Evolutionary conservation across 169 alveolate species (phyloP).

Genomic region (Eimeria mitis): DNA sequence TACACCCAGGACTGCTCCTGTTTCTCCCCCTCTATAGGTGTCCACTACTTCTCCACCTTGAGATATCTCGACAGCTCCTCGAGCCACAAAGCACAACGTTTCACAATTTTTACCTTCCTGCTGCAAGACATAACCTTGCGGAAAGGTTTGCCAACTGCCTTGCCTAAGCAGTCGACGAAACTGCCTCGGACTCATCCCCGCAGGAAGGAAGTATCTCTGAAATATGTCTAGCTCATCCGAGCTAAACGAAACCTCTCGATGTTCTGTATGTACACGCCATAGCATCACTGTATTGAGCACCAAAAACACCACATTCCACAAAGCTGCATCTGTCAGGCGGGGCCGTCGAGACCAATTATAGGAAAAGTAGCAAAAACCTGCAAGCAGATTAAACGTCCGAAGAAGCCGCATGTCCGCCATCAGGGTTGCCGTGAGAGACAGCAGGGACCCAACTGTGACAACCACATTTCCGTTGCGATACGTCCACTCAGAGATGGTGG

Average conservation of each 20-base stretch:
- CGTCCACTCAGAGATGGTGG: slow-evolving; percentile 57
- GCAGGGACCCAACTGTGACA: slow-evolving; percentile 73
- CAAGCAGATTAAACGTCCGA: slow-evolving; percentile 72
- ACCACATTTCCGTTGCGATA: slow-evolving; percentile 70
- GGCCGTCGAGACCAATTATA: slow-evolving; percentile 76
- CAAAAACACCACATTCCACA: slow-evolving; percentile 78
- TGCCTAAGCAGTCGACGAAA: slow-evolving; percentile 61
- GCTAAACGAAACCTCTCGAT: slow-evolving; percentile 76
- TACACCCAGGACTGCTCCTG: slow-evolving; percentile 68
- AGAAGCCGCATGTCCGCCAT: slow-evolving; percentile 81
- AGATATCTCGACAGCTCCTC: slow-evolving; percentile 70
- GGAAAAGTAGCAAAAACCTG: slow-evolving; percentile 74
- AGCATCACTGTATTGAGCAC: slow-evolving; percentile 64
- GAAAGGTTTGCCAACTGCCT: slow-evolving; percentile 69
- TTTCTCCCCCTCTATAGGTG: slow-evolving; percentile 63
- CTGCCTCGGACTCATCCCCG: slow-evolving; percentile 78
- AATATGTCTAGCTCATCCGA: slow-evolving; percentile 74
- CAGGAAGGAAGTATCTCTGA: slow-evolving; percentile 77
- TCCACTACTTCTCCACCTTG: slow-evolving; percentile 76
- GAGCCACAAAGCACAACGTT: slow-evolving; percentile 50
- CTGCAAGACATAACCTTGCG: slow-evolving; percentile 55
- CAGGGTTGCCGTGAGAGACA: slow-evolving; percentile 77
- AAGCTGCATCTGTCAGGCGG: slow-evolving; percentile 71
- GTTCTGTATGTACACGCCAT: slow-evolving; percentile 79
- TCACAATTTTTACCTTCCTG: slow-evolving; percentile 28